Percentiles rank a stretch among this genome's conserved stretches.
These are phyloP conservation scores for Cyclostephanos invisitatus DNA, from an alignment of 108 stramenopile genomes.

Conservation along the genomic window DNA sequence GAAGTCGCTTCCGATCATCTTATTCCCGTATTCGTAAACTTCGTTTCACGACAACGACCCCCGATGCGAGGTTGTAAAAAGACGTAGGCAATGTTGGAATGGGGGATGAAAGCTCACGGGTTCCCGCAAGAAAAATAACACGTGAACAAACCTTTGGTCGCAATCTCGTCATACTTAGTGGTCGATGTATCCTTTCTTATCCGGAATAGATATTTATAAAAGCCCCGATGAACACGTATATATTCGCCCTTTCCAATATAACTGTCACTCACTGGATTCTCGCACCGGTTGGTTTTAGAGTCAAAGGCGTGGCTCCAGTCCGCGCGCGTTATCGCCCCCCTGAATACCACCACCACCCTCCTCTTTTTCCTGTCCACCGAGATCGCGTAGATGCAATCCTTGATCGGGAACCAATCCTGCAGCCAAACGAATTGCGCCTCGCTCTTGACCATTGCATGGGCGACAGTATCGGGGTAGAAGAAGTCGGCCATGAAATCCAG, in stretches of 20 bases:
- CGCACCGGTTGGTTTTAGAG: constrained; percentile 31
- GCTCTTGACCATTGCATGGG: constrained; percentile 59
- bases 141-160: constrained; percentile 38
- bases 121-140: neutral
- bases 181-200: constrained; percentile 64
- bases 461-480: constrained; percentile 58
- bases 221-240: constrained; percentile 57
- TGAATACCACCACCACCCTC: constrained; percentile 65
- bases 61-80: neutral
- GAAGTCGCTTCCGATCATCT: constrained; percentile 59
- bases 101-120: neutral
- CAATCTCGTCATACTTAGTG: constrained; percentile 73
- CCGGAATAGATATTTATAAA: constrained; percentile 66
- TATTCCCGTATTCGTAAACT: constrained; percentile 56
- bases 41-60: constrained; percentile 25
- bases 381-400: constrained; percentile 66
- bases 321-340: constrained; percentile 66
- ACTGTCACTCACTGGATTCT: constrained; percentile 63
- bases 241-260: constrained; percentile 38
- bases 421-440: constrained; percentile 67
- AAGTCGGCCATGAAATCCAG: constrained; percentile 65
- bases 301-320: constrained; percentile 68
- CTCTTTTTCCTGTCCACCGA: constrained; percentile 58
- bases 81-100: neutral
- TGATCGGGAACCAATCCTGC: constrained; percentile 71